Evolutionary conservation across 345 rosid genomes (phyloP), one percentile per base, ranked within the genome.

Genomic region (Brassica carinata): DNA sequence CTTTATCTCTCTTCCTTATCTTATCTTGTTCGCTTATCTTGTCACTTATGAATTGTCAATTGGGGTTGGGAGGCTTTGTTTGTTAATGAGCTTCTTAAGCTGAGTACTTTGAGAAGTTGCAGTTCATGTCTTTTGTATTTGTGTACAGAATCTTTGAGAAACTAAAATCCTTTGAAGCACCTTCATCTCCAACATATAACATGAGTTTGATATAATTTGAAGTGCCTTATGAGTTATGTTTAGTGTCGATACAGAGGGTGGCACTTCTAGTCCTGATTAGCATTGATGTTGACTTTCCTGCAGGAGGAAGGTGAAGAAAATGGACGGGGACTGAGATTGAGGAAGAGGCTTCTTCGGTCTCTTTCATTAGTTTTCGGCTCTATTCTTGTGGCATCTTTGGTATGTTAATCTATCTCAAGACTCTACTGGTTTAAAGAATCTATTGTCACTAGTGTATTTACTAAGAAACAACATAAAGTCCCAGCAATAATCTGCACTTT

Each of bases 81-180:
- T 23, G 26, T 23, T 23, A 23, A 23, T 23, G 26, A 23, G 26
- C 26, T 23, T 23, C 26, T 23, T 23, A 23, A 23, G 26, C 26
- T 23, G 26, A 2, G 26, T 23, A 23, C 26, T 23, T 23, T 23
- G 26, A 23, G 26, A 23, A 23, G 26, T 23, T 96, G 84, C 99
- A 96, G 84, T 96, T 96, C 85, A 83, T 96, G 87, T 87, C 95
- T 63, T 96, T 96, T 82, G 95, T 86, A 34, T 94, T 92, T 73
- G 98, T 94, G 45, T 96, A 92, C 83, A 87, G 98, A 51, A 71
- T 96, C 68, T 94, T 94, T 76, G 97, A 94, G 88, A 96, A 96
- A 87, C 82, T 96, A 79, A 94, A 94, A 86, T 78, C 93, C 64
- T 89, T 70, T 81, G 98, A 96, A 82, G 91, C 89, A 23, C 85